Evolutionary conservation across 805 yeast genomes (phyloP), one percentile per base, ranked within the genome.

Genomic region (Dipodascopsis tothii): DNA sequence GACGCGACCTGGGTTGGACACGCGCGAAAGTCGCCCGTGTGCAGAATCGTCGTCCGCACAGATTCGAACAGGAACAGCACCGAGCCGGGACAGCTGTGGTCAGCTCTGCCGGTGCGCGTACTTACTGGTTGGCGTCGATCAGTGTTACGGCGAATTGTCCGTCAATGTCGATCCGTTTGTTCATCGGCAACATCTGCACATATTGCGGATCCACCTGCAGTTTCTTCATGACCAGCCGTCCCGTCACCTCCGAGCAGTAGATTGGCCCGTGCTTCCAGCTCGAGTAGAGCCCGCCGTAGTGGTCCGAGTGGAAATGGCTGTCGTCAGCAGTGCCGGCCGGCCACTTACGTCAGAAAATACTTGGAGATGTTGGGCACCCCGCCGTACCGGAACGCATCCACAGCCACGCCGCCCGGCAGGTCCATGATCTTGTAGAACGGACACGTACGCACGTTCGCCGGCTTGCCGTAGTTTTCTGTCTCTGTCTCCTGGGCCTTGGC

Each of bases 21-120:
- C 7, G 87, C 86, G 45, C 98, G 67, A 57, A 90, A 92, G 64
- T 92, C 98, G 2, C 98, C 98, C 41, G 96, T 87, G 61, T 92
- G 98, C 25, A 92, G 63, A 3, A 72, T 68, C 34, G 63, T 63
- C 16, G 61, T 58, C 7, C 49, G 41, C 19, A 43, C 35, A 5
- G 50, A 34, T 55, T 80, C 81, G 55, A 85, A 82, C 9, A 87
- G 62, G 47, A 88, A 83, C 0, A 92, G 74, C 0, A 77, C 85
- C 2, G 96, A 85, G 1, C 98, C 98, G 1, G 98, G 98, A 62
- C 98, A 92, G 63, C 50, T 46, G 4, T 9, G 17, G 2, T 19
- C 21, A 17, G 14, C n/a, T n/a, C n/a, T n/a, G n/a, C n/a, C n/a
- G n/a, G 25, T 27, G 35, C 5, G 23, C 11, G 30, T 18, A 43